phyloP scores from a whole-genome alignment of 2,329 filamentous ascomycete genomes.

The Nannizziopsis arthrosporioides region DNA sequence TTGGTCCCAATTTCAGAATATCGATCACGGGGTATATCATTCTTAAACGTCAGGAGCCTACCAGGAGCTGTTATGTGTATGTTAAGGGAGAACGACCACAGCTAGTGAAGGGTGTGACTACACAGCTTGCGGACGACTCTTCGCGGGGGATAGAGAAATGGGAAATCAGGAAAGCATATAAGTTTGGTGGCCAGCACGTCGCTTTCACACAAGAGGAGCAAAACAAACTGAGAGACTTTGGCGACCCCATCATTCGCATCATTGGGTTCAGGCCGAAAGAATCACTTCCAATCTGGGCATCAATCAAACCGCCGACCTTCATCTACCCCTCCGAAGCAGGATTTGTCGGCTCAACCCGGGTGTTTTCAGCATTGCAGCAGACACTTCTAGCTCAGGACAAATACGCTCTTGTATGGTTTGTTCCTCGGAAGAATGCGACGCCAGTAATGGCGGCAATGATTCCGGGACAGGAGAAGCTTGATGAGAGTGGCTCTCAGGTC shows the following conservation, averaged over 20 bases:
- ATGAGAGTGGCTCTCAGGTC: conserved; percentile 55
- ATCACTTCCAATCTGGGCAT: conserved; percentile 69
- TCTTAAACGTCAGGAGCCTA: conserved; percentile 69
- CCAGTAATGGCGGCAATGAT: conserved; percentile 72
- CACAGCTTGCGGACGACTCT: conserved; percentile 65
- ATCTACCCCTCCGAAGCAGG: conserved; percentile 89
- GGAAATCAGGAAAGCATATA: conserved; percentile 86
- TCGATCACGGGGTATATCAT: conserved; percentile 89
- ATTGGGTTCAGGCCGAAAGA: conserved; percentile 84
- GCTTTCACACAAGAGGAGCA: conserved; percentile 78
- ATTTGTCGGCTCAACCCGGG: conserved; percentile 79
- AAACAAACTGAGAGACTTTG: conserved; percentile 64
- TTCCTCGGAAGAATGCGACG: conserved; percentile 66
- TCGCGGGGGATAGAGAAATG: conserved; percentile 63
- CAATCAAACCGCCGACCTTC: conserved; percentile 74
- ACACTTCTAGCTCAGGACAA: conserved; percentile 71
- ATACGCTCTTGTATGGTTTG: conserved; percentile 79
- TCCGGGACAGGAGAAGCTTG: conserved; percentile 55
- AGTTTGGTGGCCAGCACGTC: conserved; percentile 84
- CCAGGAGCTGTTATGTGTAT: conserved; percentile 77
- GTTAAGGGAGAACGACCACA: conserved; percentile 74
- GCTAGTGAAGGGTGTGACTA: conserved; percentile 63
- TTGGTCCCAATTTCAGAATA: conserved; percentile 73
- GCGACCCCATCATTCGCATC: conserved; percentile 69
- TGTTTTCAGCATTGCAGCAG: conserved; percentile 82